Percentiles rank a stretch among this genome's conserved stretches.
Conservation (phyloP, 2,329 filamentous ascomycete species). For the Diaporthe eres region DNA sequence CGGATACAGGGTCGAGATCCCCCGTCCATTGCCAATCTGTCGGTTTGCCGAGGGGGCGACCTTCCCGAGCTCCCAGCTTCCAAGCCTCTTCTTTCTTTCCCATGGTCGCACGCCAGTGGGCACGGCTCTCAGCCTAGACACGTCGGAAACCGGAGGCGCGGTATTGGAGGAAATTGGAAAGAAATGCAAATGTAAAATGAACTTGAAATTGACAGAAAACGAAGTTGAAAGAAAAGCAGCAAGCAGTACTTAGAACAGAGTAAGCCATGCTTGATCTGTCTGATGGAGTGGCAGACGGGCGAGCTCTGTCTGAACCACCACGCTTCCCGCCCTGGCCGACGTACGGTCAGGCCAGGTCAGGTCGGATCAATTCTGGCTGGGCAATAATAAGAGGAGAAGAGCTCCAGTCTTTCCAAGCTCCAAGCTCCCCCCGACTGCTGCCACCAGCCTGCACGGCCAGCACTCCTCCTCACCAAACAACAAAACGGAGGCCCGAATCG, state of each 20-base stretch:
- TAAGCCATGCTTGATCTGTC: background rate
- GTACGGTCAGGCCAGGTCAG: background rate
- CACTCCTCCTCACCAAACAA: slow-evolving; percentile 15
- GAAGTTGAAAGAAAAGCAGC: background rate
- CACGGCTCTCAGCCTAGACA: background rate
- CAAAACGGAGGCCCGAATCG: slow-evolving; percentile 27
- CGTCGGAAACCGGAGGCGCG: background rate
- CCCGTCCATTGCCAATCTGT: slow-evolving; percentile 25
- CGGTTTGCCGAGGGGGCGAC: slow-evolving; percentile 9
- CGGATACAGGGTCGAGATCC: slow-evolving; percentile 12
- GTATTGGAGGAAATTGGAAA: too few species aligned
- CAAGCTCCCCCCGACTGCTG: background rate
- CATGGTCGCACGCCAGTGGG: background rate
- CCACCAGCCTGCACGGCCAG: background rate
- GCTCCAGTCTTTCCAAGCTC: slow-evolving; percentile 23
- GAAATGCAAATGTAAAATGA: too few species aligned
- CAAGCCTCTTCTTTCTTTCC: background rate
- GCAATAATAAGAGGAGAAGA: slow-evolving; percentile 6
- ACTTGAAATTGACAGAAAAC: background rate
- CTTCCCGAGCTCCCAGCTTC: slow-evolving; percentile 1
- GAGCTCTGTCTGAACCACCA: background rate
- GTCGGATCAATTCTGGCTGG: slow-evolving; percentile 5
- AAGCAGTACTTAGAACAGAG: background rate
- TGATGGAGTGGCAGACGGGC: background rate
- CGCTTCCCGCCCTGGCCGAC: background rate